Conservation (phyloP, 2,329 filamentous ascomycete species). For the Mycosphaerella arachidis region DNA sequence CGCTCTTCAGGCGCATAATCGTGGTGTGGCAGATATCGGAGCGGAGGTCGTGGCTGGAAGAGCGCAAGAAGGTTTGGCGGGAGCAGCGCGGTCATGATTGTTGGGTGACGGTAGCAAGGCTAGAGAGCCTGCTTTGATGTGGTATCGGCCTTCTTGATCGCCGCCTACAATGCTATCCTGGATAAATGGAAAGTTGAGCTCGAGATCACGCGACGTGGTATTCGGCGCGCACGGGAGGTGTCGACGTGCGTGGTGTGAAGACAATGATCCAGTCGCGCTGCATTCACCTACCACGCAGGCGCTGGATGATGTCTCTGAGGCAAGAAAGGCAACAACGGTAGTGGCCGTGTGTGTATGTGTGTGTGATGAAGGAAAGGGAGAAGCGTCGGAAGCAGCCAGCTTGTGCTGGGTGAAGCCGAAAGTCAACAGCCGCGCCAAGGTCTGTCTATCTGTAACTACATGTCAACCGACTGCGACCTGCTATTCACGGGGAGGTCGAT, state of each 20-base stretch:
- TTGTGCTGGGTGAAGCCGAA: not conserved
- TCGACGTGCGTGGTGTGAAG: not conserved
- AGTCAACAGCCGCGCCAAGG: not conserved
- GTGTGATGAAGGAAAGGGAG: not conserved
- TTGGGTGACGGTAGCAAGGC: not conserved
- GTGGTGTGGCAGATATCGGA: conserved; percentile 80
- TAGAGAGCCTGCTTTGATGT: conserved; percentile 3
- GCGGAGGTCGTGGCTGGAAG: conserved; percentile 87
- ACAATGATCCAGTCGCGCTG: too few relatives aligned
- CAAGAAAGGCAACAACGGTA: too few relatives aligned
- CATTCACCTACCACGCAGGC: too few relatives aligned
- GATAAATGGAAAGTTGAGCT: not conserved
- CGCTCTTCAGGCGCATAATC: conserved; percentile 81
- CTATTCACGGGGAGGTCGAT: not conserved
- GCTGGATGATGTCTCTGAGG: too few relatives aligned
- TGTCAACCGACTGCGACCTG: not conserved
- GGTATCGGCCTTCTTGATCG: conserved; percentile 1
- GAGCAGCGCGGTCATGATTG: conserved; percentile 88
- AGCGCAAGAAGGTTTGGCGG: conserved; percentile 88
- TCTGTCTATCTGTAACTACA: not conserved
- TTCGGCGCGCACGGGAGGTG: not conserved
- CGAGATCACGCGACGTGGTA: not conserved
- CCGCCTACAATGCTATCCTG: not conserved
- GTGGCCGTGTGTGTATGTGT: not conserved
- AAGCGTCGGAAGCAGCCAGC: too few relatives aligned